Evolutionary conservation across 1,139 yeast species (phyloP).

Genomic region (Saccharomyces uvarum): DNA sequence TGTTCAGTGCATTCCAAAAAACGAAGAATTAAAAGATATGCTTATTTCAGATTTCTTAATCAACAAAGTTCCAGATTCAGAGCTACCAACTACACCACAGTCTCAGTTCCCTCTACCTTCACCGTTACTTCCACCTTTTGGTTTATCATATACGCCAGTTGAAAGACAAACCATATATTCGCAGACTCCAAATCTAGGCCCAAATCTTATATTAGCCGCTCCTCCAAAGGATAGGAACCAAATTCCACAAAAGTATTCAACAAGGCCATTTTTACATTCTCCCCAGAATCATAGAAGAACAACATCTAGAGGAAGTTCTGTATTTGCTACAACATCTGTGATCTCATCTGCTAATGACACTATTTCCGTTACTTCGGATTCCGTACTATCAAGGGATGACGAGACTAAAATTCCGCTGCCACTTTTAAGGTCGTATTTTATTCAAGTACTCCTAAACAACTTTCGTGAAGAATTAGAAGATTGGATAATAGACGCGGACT

Average conservation of each 20-base stretch:
- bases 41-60: slow-evolving; percentile 16
- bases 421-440: slow-evolving; percentile 22
- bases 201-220: neutral
- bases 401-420: slow-evolving; percentile 15
- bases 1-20: slow-evolving; percentile 25
- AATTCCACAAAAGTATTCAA: neutral
- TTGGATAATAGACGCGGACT: slow-evolving; percentile 24
- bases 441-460: slow-evolving; percentile 18
- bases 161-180: neutral
- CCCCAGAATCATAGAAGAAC: neutral
- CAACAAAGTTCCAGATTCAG: slow-evolving; percentile 3
- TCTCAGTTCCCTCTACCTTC: neutral
- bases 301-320: slow-evolving; percentile 10
- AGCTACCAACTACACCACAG: neutral
- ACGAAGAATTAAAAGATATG: slow-evolving; percentile 23
- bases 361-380: slow-evolving; percentile 3
- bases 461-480: slow-evolving; percentile 13
- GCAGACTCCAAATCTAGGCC: neutral
- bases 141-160: slow-evolving; percentile 4
- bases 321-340: slow-evolving; percentile 11
- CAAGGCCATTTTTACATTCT: neutral
- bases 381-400: slow-evolving; percentile 4
- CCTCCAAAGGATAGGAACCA: neutral
- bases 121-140: neutral
- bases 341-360: slow-evolving; percentile 13